Conservation (phyloP, 768 basidiomycete genomes). For the Megacollybia marginata region DNA sequence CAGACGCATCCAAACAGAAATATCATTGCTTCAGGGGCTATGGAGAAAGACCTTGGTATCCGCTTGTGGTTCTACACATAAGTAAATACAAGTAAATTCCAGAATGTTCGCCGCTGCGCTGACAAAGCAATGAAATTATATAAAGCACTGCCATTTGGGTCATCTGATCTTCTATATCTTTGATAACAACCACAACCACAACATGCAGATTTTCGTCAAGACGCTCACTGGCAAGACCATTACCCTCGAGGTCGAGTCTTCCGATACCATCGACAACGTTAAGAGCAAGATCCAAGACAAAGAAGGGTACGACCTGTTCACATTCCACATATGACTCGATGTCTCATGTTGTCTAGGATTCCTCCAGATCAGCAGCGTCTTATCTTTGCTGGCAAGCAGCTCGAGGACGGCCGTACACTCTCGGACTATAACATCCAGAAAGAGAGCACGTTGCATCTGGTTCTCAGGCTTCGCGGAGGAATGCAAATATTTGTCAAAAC, state of each 20-base stretch:
- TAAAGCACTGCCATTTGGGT: no score
- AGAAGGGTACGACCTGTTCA: conserved; percentile 49
- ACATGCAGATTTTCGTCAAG: conserved; percentile 44
- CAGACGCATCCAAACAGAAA: conserved; percentile 71
- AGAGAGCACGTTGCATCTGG: conserved; percentile 95
- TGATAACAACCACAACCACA: conserved; percentile 2
- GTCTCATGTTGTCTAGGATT: conserved; percentile 41
- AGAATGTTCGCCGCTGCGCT: background rate
- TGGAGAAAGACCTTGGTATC: conserved; percentile 85
- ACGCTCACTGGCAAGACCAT: conserved; percentile 71
- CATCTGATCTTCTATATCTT: background rate
- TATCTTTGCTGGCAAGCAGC: conserved; percentile 99
- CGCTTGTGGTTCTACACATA: conserved; percentile 56
- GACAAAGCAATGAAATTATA: background rate
- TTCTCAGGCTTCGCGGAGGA: conserved; percentile 36
- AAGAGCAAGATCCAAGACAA: conserved; percentile 87
- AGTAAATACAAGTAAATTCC: conserved; percentile 1
- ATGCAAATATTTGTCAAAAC: conserved; percentile 92
- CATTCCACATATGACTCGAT: background rate
- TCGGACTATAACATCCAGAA: conserved; percentile 98
- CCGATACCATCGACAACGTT: conserved; percentile 64
- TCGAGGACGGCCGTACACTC: conserved; percentile 94
- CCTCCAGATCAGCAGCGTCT: conserved; percentile 94
- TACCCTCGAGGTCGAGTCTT: conserved; percentile 67
- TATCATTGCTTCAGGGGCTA: conserved; percentile 82